Evolutionary conservation across 2,329 filamentous ascomycete species (phyloP).

Genomic region (Cordyceps militaris): DNA sequence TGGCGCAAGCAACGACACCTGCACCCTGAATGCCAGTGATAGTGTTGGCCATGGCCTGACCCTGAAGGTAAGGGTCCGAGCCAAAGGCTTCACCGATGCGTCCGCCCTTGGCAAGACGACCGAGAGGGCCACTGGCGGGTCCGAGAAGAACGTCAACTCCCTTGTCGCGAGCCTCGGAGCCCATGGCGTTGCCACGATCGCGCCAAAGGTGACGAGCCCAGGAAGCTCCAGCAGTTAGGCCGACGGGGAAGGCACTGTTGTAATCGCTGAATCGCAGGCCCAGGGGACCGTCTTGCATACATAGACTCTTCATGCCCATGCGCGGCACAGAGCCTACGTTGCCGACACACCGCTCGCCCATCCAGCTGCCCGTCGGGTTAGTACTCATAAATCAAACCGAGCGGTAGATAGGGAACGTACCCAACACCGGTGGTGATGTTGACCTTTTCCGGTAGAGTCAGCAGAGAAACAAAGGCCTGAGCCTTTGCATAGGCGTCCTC

Average conservation of each 20-base stretch:
- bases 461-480: constrained; percentile 68
- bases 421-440: constrained; percentile 89
- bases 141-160: constrained; percentile 66
- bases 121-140: constrained; percentile 41
- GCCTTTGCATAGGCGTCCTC: constrained; percentile 68
- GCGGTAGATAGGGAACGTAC: constrained; percentile 38
- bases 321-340: constrained; percentile 64
- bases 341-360: constrained; percentile 67
- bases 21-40: constrained; percentile 75
- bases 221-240: constrained; percentile 73
- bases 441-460: constrained; percentile 84
- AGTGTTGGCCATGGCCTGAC: constrained; percentile 62
- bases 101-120: constrained; percentile 38
- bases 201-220: constrained; percentile 67
- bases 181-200: constrained; percentile 41
- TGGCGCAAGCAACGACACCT: constrained; percentile 76
- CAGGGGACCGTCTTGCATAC: constrained; percentile 78
- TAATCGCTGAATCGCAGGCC: constrained; percentile 74
- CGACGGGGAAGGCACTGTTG: constrained; percentile 73
- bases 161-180: constrained; percentile 62
- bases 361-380: constrained; percentile 24
- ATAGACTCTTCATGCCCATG: constrained; percentile 65
- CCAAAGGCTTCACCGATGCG: constrained; percentile 62
- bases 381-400: not conserved
- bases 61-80: constrained; percentile 68